Percentiles rank a stretch among this genome's conserved stretches.
phyloP scores from a whole-genome alignment of 2,329 filamentous ascomycete genomes.

The Ilyonectria robusta region DNA sequence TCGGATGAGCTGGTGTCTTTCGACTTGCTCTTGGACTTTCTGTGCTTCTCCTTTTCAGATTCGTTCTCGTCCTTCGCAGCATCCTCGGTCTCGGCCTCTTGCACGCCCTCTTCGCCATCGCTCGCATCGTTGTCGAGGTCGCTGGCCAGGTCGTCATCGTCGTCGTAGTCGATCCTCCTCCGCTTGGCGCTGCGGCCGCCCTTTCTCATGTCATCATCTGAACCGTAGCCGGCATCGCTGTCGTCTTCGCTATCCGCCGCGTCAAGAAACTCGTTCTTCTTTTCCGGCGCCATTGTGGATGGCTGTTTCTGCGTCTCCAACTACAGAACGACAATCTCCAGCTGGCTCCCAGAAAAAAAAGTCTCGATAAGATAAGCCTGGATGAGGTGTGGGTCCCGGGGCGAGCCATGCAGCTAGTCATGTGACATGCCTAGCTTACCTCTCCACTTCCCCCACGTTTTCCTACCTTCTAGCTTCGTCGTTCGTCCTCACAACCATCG shows the following conservation, averaged over 20 bases:
- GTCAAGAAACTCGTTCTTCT: slow-evolving; percentile 81
- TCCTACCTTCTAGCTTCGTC: no score
- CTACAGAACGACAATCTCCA: slow-evolving; percentile 12
- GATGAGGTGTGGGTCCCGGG: not conserved
- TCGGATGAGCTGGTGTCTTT: slow-evolving; percentile 50
- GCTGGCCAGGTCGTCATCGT: slow-evolving; percentile 54
- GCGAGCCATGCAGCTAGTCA: slow-evolving; percentile 19
- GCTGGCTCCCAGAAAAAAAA: slow-evolving; percentile 44
- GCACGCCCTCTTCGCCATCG: slow-evolving; percentile 52
- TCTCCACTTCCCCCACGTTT: no score
- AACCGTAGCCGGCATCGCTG: slow-evolving; percentile 73
- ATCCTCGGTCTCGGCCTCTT: slow-evolving; percentile 46
- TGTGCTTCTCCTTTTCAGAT: slow-evolving; percentile 31
- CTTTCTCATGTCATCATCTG: slow-evolving; percentile 77
- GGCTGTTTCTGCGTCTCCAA: slow-evolving; percentile 20
- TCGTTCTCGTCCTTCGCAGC: slow-evolving; percentile 41
- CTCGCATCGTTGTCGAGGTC: slow-evolving; percentile 54
- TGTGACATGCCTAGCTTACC: slow-evolving; percentile 28
- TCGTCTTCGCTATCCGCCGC: slow-evolving; percentile 72
- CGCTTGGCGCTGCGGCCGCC: slow-evolving; percentile 75
- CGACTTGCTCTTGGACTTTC: slow-evolving; percentile 44
- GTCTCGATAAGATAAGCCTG: slow-evolving; percentile 44
- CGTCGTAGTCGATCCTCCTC: slow-evolving; percentile 66
- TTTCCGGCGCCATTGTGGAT: slow-evolving; percentile 73
- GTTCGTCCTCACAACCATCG: no score